These are phyloP conservation scores for Parasitella parasitica DNA, from an alignment of 371 early-diverging fungal species.

Conservation along the genomic window DNA sequence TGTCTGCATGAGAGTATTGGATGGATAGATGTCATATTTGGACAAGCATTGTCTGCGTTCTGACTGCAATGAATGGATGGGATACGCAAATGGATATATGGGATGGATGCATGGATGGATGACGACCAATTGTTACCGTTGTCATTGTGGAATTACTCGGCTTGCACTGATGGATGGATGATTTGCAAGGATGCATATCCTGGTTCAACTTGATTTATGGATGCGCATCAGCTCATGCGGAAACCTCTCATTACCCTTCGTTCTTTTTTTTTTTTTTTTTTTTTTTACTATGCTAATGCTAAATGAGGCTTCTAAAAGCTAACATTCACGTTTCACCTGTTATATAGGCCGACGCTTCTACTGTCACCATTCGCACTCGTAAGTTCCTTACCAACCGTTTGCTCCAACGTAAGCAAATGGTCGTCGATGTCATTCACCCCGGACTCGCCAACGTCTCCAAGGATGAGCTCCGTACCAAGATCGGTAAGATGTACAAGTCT, in stretches of 20 bases:
- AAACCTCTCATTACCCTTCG: not conserved
- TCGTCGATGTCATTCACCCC: constrained; percentile 96
- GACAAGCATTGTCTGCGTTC: not conserved
- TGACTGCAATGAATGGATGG: not conserved
- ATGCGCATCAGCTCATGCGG: too few relatives aligned
- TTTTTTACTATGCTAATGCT: not conserved
- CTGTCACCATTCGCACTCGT: constrained; percentile 95
- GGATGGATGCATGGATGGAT: constrained; percentile 4
- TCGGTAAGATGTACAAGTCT: constrained; percentile 96
- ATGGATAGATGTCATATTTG: not conserved
- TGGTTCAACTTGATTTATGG: too few relatives aligned
- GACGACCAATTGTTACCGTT: too few relatives aligned
- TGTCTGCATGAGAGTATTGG: not conserved
- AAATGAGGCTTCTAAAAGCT: not conserved
- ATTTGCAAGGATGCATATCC: not conserved
- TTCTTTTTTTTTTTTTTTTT: not conserved
- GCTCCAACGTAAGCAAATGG: constrained; percentile 98
- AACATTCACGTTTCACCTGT: not conserved
- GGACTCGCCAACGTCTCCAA: constrained; percentile 91
- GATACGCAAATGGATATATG: too few relatives aligned
- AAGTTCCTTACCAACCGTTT: constrained; percentile 99
- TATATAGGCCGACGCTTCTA: constrained; percentile 63
- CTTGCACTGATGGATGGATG: not conserved
- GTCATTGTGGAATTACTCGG: not conserved
- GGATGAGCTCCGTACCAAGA: constrained; percentile 92